Percentiles rank a stretch among this genome's conserved stretches.
These are phyloP conservation scores for Penicillium cinerascens DNA, from an alignment of 495 filamentous ascomycete species.

Conservation along the genomic window DNA sequence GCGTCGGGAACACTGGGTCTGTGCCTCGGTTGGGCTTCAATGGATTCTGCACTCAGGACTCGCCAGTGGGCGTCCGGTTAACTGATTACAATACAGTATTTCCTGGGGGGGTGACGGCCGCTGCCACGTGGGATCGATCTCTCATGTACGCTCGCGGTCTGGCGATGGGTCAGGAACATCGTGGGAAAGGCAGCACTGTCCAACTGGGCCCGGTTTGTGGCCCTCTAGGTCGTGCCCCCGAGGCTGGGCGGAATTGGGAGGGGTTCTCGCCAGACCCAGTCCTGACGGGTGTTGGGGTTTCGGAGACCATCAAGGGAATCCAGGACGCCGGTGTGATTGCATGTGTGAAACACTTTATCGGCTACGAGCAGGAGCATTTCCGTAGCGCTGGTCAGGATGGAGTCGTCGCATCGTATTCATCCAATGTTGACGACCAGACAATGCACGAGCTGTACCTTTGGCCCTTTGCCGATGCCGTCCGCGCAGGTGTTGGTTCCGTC, in stretches of 20 bases:
- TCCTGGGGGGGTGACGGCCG: conserved; percentile 52
- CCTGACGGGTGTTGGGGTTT: conserved; percentile 51
- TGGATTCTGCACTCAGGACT: conserved; percentile 53
- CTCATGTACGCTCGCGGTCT: conserved; percentile 63
- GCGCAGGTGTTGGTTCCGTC: conserved; percentile 56
- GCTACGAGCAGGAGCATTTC: conserved; percentile 54
- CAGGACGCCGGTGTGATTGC: conserved; percentile 55
- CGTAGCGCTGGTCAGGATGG: neutral
- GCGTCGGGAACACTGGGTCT: conserved; percentile 70
- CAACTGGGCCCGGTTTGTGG: conserved; percentile 49
- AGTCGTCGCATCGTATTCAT: conserved; percentile 29
- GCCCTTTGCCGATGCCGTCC: conserved; percentile 65
- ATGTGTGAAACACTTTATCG: conserved; percentile 55
- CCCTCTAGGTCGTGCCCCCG: conserved; percentile 20
- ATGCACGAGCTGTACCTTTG: conserved; percentile 81
- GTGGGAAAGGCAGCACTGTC: conserved; percentile 46
- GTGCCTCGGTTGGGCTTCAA: conserved; percentile 40
- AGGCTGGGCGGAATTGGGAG: conserved; percentile 63
- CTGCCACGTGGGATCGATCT: conserved; percentile 63
- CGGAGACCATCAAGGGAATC: conserved; percentile 51
- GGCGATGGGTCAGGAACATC: conserved; percentile 56
- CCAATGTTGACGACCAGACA: conserved; percentile 62
- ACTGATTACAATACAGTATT: conserved; percentile 52
- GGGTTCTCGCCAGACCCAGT: conserved; percentile 66
- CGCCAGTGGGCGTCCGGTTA: conserved; percentile 48